Base-by-base conservation (phyloP, 306 rosid genomes). In the Quercus suber region DNA sequence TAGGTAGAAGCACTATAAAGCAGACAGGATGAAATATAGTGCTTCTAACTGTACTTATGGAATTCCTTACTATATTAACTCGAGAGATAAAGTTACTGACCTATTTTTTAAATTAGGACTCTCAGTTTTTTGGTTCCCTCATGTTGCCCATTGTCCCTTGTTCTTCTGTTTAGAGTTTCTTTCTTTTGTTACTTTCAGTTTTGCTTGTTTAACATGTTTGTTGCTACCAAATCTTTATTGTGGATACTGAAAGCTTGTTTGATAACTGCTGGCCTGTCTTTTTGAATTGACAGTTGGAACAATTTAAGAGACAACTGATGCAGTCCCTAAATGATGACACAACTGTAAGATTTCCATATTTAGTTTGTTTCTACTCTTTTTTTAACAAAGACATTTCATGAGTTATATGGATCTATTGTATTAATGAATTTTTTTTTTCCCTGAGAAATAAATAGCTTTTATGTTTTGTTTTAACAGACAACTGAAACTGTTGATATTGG, bases 221-320 rank as follows among this genome's bases (percentile, higher is more conserved):
- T 9, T 21, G 45, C 41, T 64, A 12, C 27, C 37, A 35, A 12
- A 52, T 73, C 10, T 30, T 51, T 51, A 6, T n/a, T 25, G 31
- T 15, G 21, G 57, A n/a, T 11, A 13, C 41, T 70, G 10, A 25
- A 60, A 23, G 25, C 59, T 51, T 35, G n/a, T 59, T 20, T 60
- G 59, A 43, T 2, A 19, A 45, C 37, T 58, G n/a, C 71, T 83
- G 37, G 76, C 56, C 5, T 59, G 37, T 73, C 53, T 55, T 67
- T 41, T 78, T 68, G 59, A 43, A 82, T 80, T 85, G 30, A n/a
- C 88, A 94, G 98, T 86, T 94, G 96, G 98, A 94, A 84, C 86
- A 92, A 68, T 90, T 94, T 81, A 94, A 93, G 81, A 87, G 94
- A 74, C 99, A 95, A 82, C 87, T 96, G 75, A 91, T 96, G 98